Conservation (phyloP, 495 filamentous ascomycete species). For the Aspergillus steynii region DNA sequence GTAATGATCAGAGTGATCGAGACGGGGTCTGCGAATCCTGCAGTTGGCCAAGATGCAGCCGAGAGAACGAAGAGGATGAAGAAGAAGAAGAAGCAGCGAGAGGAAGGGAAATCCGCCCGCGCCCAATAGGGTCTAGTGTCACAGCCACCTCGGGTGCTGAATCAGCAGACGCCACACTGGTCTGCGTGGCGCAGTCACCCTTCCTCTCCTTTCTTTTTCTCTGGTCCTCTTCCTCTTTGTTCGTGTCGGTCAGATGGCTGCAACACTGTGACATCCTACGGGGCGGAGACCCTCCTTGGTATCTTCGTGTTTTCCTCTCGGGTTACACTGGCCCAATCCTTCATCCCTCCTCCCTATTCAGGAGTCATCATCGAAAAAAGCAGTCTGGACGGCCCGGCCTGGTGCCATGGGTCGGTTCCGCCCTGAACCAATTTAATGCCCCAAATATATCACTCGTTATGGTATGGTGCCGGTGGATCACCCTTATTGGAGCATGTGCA, state of each 20-base stretch:
- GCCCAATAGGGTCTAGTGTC: no score
- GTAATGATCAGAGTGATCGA: background rate
- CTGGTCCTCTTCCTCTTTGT: no score
- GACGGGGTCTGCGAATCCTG: background rate
- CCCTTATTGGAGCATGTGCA: background rate
- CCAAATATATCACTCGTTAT: background rate
- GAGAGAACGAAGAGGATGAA: background rate
- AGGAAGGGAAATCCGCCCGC: no score
- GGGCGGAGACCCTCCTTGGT: no score
- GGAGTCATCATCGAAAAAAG: no score
- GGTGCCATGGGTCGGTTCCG: background rate
- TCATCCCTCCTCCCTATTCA: background rate
- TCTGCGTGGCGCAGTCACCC: background rate
- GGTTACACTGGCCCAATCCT: background rate
- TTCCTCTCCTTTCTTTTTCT: no score
- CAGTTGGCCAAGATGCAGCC: background rate
- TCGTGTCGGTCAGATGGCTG: no score
- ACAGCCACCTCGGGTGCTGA: background rate
- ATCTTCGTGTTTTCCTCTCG: no score
- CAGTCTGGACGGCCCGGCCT: background rate
- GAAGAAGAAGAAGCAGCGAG: background rate
- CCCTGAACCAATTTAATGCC: background rate
- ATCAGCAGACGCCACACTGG: background rate
- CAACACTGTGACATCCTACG: no score
- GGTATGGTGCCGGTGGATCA: background rate